Evolutionary conservation across 257 asterid genomes (phyloP).

Genomic region (Jasminum sambac): DNA sequence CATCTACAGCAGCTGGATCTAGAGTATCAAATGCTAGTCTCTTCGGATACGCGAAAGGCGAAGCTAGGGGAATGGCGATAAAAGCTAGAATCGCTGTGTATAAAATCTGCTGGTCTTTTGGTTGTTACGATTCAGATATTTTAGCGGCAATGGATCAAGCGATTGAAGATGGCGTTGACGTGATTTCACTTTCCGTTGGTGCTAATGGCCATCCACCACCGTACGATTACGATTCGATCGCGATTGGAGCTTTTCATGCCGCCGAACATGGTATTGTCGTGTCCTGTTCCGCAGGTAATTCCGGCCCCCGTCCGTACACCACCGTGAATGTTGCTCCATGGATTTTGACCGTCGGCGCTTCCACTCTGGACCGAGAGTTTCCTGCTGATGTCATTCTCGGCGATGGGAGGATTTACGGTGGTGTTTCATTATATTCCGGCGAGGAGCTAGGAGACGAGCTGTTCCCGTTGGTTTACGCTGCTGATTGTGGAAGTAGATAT

Average conservation of each 20-base stretch:
- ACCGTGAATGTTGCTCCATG: slow-evolving; percentile 92
- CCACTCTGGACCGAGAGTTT: slow-evolving; percentile 87
- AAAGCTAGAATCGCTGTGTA: slow-evolving; percentile 88
- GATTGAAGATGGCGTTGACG: slow-evolving; percentile 68
- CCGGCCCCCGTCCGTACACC: slow-evolving; percentile 67
- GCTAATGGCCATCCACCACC: slow-evolving; percentile 64
- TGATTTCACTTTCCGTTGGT: slow-evolving; percentile 88
- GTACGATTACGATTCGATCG: slow-evolving; percentile 73
- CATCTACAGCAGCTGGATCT: slow-evolving; percentile 94
- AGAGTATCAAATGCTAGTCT: slow-evolving; percentile 70
- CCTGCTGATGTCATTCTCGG: slow-evolving; percentile 88
- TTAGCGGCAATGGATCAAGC: slow-evolving; percentile 86
- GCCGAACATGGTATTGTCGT: slow-evolving; percentile 70
- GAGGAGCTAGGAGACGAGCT: slow-evolving; percentile 32
- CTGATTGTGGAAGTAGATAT: slow-evolving; percentile 74
- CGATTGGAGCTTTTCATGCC: slow-evolving; percentile 84
- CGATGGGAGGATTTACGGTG: slow-evolving; percentile 55
- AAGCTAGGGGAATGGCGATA: slow-evolving; percentile 90
- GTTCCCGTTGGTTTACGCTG: slow-evolving; percentile 65
- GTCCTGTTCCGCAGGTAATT: slow-evolving; percentile 91
- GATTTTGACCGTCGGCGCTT: slow-evolving; percentile 96
- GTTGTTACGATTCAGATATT: slow-evolving; percentile 87
- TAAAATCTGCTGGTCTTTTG: slow-evolving; percentile 74
- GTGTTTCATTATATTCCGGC: slow-evolving; percentile 86
- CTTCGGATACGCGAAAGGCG: slow-evolving; percentile 70